Evolutionary conservation across 352 stramenopile species (phyloP).

Genomic region (Phytophthora foliorum): DNA sequence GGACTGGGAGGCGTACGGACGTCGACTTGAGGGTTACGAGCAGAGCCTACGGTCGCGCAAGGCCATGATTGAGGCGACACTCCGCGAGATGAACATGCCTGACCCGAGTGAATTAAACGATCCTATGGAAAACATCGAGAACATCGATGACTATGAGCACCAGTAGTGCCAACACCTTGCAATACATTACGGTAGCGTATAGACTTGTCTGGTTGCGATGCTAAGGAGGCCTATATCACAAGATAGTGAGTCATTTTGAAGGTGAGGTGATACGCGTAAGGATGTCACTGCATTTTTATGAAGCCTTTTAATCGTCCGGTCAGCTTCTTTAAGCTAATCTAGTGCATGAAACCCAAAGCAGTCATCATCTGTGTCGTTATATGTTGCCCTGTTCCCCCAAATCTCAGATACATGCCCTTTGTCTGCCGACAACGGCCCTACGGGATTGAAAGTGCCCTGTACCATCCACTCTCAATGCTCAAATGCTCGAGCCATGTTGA

Average conservation of each 20-base stretch:
- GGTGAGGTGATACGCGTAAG: too few relatives aligned
- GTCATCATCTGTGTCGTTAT: background rate
- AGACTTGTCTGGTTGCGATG: too few relatives aligned
- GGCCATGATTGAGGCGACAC: slow-evolving; percentile 4
- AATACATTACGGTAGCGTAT: too few relatives aligned
- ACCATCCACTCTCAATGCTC: slow-evolving; percentile 27
- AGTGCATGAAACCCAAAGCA: background rate
- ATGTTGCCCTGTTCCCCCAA: background rate
- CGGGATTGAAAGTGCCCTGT: slow-evolving; percentile 18
- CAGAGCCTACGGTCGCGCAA: slow-evolving; percentile 1
- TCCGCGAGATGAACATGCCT: slow-evolving; percentile 7
- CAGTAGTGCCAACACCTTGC: too few relatives aligned
- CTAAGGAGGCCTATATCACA: too few relatives aligned
- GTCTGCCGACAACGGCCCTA: slow-evolving; percentile 3
- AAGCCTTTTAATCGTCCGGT: too few relatives aligned
- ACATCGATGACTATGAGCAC: slow-evolving; percentile 28
- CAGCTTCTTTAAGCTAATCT: too few relatives aligned
- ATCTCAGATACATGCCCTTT: background rate
- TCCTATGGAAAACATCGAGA: slow-evolving; percentile 18
- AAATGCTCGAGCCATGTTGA: background rate
- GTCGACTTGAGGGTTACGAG: slow-evolving; percentile 12
- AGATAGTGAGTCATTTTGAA: too few relatives aligned
- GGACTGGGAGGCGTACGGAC: slow-evolving; percentile 3
- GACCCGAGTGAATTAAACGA: slow-evolving; percentile 4
- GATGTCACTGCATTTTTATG: too few relatives aligned